These are phyloP conservation scores for Neopestalotiopsis rosae DNA, from an alignment of 2,329 filamentous ascomycete species.

Conservation along the genomic window DNA sequence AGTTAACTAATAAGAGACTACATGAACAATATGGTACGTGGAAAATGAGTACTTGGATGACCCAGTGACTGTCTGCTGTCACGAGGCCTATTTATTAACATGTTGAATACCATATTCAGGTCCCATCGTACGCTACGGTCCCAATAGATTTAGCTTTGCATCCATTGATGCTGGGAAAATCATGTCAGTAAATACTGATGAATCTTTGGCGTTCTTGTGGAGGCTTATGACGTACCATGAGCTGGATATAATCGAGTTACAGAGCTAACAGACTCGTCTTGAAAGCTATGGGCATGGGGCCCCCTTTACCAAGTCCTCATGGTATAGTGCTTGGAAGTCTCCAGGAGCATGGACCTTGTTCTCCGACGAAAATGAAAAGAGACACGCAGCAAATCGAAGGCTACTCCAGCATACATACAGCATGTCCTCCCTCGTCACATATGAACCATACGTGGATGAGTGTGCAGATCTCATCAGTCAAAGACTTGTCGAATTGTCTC, in stretches of 20 bases:
- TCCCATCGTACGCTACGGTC: slow-evolving; percentile 50
- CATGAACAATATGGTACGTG: slow-evolving; percentile 36
- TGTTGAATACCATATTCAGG: slow-evolving; percentile 26
- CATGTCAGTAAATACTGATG: slow-evolving; percentile 27
- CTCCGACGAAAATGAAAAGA: slow-evolving; percentile 31
- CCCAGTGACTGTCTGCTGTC: background rate
- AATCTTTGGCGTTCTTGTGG: too few relatives aligned
- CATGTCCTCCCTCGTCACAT: slow-evolving; percentile 39
- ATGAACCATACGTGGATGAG: slow-evolving; percentile 40
- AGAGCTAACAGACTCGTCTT: too few relatives aligned
- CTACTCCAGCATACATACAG: slow-evolving; percentile 37
- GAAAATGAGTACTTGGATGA: background rate
- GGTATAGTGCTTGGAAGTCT: slow-evolving; percentile 35
- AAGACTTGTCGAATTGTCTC: slow-evolving; percentile 33
- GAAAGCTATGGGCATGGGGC: slow-evolving; percentile 41
- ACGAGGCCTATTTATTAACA: background rate
- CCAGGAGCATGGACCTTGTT: slow-evolving; percentile 34
- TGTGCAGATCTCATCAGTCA: slow-evolving; percentile 34
- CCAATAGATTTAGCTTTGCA: slow-evolving; percentile 51
- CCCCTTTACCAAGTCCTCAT: slow-evolving; percentile 39
- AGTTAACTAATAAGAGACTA: slow-evolving; percentile 33
- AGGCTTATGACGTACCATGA: too few relatives aligned
- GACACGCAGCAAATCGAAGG: slow-evolving; percentile 32
- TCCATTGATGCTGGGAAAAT: slow-evolving; percentile 44
- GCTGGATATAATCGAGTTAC: too few relatives aligned